A percentile compares a stretch with the other conserved stretches of the same genome.
These are phyloP conservation scores for Darksidea phi DNA, from an alignment of 495 filamentous ascomycete genomes.

Conservation along the genomic window DNA sequence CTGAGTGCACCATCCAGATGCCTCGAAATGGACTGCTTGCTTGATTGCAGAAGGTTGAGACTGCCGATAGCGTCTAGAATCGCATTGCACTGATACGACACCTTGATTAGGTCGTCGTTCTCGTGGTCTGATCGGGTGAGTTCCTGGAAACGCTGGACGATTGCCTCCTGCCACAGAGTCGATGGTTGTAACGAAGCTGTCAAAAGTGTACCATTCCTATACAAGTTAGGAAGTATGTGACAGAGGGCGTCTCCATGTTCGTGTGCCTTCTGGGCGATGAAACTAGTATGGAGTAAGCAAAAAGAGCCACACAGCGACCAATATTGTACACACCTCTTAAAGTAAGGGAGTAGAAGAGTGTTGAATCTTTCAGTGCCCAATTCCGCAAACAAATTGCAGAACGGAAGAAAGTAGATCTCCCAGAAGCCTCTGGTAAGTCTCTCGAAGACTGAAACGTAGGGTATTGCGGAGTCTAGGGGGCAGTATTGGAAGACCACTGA, in stretches of 20 bases:
- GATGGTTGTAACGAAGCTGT: slow-evolving; percentile 10
- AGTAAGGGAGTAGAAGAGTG: slow-evolving; percentile 70
- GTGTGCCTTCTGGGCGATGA: slow-evolving; percentile 34
- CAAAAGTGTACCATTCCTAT: not conserved
- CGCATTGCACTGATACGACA: slow-evolving; percentile 19
- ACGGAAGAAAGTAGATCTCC: slow-evolving; percentile 70
- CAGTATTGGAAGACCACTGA: slow-evolving; percentile 71
- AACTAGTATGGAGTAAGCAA: slow-evolving; percentile 21
- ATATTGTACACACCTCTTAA: slow-evolving; percentile 63
- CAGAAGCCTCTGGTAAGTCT: slow-evolving; percentile 61
- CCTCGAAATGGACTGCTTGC: not conserved
- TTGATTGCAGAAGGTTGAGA: too few relatives aligned
- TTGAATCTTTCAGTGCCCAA: slow-evolving; percentile 74
- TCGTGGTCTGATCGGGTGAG: not conserved
- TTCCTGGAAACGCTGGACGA: slow-evolving; percentile 9
- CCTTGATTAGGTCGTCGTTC: not conserved
- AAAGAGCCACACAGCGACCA: not conserved
- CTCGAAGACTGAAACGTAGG: slow-evolving; percentile 60
- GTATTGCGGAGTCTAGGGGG: slow-evolving; percentile 77
- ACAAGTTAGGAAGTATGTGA: slow-evolving; percentile 21
- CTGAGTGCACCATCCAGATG: slow-evolving; percentile 5
- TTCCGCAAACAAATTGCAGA: slow-evolving; percentile 75
- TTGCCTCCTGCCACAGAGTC: slow-evolving; percentile 10
- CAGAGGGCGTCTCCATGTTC: slow-evolving; percentile 23
- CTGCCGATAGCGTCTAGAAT: slow-evolving; percentile 11